Evolutionary conservation across 148 eudicot species (phyloP), one percentile per base, ranked within the genome.

Genomic region (Bassia scoparia): DNA sequence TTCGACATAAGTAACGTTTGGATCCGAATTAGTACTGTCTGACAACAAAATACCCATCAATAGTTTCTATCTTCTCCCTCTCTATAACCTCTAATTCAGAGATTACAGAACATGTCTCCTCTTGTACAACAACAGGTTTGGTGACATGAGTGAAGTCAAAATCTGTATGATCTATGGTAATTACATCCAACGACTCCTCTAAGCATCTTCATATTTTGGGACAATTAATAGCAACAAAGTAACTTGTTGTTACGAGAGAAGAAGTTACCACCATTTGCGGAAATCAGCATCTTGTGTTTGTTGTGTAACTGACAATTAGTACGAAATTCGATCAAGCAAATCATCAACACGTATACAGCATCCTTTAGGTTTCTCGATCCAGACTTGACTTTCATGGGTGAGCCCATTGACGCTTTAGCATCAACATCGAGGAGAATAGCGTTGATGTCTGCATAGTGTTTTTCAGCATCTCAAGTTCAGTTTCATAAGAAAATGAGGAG

Each of bases 71-170:
- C 82, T 1, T 59, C 30, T 71, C 79, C 44, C 82, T 72, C 7
- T 79, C 83, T 21, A 80, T 26, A 23, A 80, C 70, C 53, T 80
- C 79, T n/a, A 41, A 5, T 5, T 30, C 68, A 75, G 46, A 12
- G 7, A 75, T 14, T 29, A 20, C 38, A 38, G 80, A 77, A 46
- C 34, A 34, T 0, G 68, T 63, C 23, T 62, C 80, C 26, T 0
- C 8, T 53, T 10, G 13, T 46, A 10, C 12, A 9, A 46, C 15
- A 10, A 9, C 16, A 46, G 16, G 50, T 9, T 46, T 10, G 16
- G 13, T 14, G 2, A 46, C 12, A 14, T 14, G 12, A n/a, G n/a
- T n/a, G 16, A 4, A 14, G 12, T 15, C 50, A 46, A 4, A 46
- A 46, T 14, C 13, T 9, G 5, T 15, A 46, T 46, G 50, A 46